These are phyloP conservation scores for Aureobasidium sp. DNA, from an alignment of 2,329 filamentous ascomycete species.

Conservation along the genomic window DNA sequence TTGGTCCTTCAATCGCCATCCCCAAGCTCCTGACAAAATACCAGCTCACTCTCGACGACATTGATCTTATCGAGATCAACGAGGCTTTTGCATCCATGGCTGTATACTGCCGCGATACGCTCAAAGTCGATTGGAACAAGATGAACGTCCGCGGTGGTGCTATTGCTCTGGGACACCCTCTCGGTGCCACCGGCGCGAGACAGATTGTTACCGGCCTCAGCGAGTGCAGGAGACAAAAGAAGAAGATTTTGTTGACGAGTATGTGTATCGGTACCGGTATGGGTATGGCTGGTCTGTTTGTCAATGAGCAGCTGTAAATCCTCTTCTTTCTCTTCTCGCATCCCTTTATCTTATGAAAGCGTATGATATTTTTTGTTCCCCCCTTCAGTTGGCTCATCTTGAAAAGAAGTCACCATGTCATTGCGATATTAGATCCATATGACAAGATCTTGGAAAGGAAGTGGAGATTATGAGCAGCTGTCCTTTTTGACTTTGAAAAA, in stretches of 20 bases:
- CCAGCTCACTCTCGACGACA: constrained; percentile 70
- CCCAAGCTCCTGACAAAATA: constrained; percentile 78
- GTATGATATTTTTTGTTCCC: not conserved
- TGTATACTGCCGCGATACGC: constrained; percentile 66
- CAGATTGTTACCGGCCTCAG: constrained; percentile 87
- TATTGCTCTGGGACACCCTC: constrained; percentile 74
- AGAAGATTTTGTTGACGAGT: constrained; percentile 84
- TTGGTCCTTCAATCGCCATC: constrained; percentile 65
- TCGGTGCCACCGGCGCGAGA: constrained; percentile 69
- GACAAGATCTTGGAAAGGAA: too few species aligned
- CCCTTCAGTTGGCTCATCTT: not conserved
- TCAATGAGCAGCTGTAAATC: constrained; percentile 50
- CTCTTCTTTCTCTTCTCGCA: not conserved
- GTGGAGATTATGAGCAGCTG: too few species aligned
- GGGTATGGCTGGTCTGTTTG: constrained; percentile 60
- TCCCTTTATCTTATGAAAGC: not conserved
- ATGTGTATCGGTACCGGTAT: constrained; percentile 73
- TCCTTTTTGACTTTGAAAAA: too few species aligned
- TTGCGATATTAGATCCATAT: too few species aligned
- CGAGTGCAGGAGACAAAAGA: constrained; percentile 74
- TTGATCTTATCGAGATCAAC: constrained; percentile 90
- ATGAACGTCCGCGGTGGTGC: constrained; percentile 77
- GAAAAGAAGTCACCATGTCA: too few species aligned
- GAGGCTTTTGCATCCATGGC: constrained; percentile 98
- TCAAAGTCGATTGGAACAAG: constrained; percentile 66